Conservation (phyloP, 108 stramenopile species). For the Cylindrotheca fusiformis region DNA sequence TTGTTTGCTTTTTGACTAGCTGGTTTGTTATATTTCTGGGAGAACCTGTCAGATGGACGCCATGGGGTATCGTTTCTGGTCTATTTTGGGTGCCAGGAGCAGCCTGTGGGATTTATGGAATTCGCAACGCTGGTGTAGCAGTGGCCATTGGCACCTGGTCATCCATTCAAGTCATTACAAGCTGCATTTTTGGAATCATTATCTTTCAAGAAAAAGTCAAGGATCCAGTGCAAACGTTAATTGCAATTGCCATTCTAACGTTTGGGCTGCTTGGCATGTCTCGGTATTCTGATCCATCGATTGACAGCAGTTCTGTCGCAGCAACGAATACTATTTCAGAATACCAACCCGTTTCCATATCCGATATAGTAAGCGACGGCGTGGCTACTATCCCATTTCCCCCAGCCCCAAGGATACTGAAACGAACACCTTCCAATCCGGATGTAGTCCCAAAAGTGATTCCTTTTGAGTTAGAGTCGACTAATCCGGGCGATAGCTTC, state of each 20-base stretch:
- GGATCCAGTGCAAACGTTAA: constrained; percentile 6
- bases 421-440: not conserved
- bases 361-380: not conserved
- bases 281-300: constrained; percentile 39
- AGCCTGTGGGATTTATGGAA: constrained; percentile 57
- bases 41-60: constrained; percentile 47
- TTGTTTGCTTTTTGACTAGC: constrained; percentile 64
- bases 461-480: constrained; percentile 11
- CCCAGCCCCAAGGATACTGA: not conserved
- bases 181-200: constrained; percentile 52
- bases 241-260: constrained; percentile 24
- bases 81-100: constrained; percentile 75
- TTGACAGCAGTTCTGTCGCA: not conserved
- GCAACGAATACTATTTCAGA: not conserved
- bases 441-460: not conserved
- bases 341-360: constrained; percentile 2
- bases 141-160: constrained; percentile 63
- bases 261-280: constrained; percentile 41
- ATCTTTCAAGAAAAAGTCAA: constrained; percentile 60
- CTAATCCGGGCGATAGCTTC: not conserved
- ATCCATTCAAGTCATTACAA: constrained; percentile 47
- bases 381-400: not conserved
- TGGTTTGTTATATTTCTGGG: constrained; percentile 43
- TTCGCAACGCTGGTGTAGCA: constrained; percentile 65
- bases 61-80: constrained; percentile 75